A percentile compares a stretch with the other conserved stretches of the same genome.
Conservation (phyloP, 2,329 filamentous ascomycete genomes). For the Penicillium sp. region DNA sequence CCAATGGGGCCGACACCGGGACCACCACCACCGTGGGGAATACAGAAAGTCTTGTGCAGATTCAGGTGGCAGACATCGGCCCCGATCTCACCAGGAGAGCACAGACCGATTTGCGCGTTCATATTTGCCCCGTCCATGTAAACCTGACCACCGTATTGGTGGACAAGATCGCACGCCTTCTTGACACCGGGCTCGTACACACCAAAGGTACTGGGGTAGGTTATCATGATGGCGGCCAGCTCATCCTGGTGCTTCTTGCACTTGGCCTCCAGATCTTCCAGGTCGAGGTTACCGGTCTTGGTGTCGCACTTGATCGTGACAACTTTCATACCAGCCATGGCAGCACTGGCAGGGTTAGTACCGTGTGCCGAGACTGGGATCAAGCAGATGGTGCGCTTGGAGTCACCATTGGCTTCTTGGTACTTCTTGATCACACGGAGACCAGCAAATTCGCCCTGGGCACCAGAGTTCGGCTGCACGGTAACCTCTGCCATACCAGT, state of each 20-base stretch:
- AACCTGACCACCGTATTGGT: slow-evolving; percentile 86
- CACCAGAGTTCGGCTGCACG: slow-evolving; percentile 92
- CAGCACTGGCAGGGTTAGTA: slow-evolving; percentile 92
- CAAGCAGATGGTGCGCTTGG: slow-evolving; percentile 83
- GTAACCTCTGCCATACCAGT: slow-evolving; percentile 91
- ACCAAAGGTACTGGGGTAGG: slow-evolving; percentile 92
- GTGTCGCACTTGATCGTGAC: slow-evolving; percentile 89
- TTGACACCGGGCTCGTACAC: slow-evolving; percentile 92
- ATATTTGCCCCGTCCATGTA: slow-evolving; percentile 99
- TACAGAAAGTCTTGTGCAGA: slow-evolving; percentile 98
- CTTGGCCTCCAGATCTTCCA: slow-evolving; percentile 83
- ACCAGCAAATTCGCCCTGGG: slow-evolving; percentile 93
- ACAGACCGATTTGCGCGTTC: slow-evolving; percentile 96
- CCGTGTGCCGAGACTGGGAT: slow-evolving; percentile 96
- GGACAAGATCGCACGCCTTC: slow-evolving; percentile 82
- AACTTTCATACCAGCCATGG: slow-evolving; percentile 95
- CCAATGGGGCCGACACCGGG: slow-evolving; percentile 94
- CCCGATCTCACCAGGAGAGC: slow-evolving; percentile 91
- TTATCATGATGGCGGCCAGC: slow-evolving; percentile 93
- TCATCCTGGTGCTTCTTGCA: slow-evolving; percentile 85
- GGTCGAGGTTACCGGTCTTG: slow-evolving; percentile 85
- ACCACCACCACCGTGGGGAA: slow-evolving; percentile 92
- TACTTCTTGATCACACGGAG: slow-evolving; percentile 86
- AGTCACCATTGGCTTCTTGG: slow-evolving; percentile 68
- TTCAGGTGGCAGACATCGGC: slow-evolving; percentile 97